Evolutionary conservation across 257 asterid genomes (phyloP).

Genomic region (Nicotiana tabacum): DNA sequence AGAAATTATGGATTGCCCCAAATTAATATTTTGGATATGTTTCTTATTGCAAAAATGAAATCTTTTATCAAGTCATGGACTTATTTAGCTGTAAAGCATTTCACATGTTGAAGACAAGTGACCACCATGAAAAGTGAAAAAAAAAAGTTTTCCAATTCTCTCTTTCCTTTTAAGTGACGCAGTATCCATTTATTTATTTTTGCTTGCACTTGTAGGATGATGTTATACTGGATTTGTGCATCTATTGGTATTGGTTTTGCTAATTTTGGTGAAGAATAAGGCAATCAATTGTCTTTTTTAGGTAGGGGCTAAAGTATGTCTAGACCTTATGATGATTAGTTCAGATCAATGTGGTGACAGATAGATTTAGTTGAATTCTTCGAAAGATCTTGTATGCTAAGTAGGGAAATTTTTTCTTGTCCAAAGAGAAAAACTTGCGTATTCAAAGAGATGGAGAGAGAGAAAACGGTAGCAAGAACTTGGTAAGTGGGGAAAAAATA

Average conservation of each 20-base stretch:
- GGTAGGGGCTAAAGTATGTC: slow-evolving; percentile 24
- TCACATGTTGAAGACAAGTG: neutral
- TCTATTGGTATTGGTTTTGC: neutral
- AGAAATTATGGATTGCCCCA: slow-evolving; percentile 1
- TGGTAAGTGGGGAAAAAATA: neutral
- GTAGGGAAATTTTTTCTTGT: slow-evolving; percentile 21
- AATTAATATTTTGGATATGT: slow-evolving; percentile 1
- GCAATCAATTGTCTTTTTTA: neutral
- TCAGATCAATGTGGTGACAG: slow-evolving; percentile 14
- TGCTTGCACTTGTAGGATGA: neutral
- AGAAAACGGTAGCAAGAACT: neutral
- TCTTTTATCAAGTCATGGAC: neutral
- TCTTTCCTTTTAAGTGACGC: neutral
- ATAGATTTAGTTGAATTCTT: slow-evolving; percentile 33
- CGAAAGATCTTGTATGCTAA: slow-evolving; percentile 23
- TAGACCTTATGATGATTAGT: slow-evolving; percentile 19
- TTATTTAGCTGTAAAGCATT: neutral
- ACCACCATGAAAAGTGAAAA: neutral
- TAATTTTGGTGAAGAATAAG: neutral
- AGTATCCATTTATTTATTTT: neutral
- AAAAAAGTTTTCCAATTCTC: neutral
- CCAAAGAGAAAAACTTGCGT: neutral
- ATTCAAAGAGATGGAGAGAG: neutral
- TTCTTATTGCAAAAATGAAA: neutral
- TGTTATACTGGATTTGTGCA: neutral